Base-by-base conservation (phyloP, 148 eudicot genomes). In the Silene conica region DNA sequence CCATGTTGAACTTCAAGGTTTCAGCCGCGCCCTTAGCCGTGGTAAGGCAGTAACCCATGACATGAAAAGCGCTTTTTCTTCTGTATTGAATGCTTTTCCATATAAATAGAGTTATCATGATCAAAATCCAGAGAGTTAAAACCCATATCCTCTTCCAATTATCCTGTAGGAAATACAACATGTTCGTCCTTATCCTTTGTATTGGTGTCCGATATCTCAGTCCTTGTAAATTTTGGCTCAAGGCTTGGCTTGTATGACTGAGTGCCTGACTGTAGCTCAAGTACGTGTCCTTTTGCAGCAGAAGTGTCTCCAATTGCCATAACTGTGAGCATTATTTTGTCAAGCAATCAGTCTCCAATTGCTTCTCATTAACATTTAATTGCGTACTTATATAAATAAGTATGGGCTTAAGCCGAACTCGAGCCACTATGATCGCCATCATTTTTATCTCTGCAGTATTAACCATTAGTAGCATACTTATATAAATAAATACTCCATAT, bases 301-400 rank as follows among this genome's bases (percentile, higher is more conserved):
- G 76, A 67, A 96, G 97, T 76, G 99, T 96, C 85, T 96, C 99
- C 87, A 96, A 85, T 84, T 96, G 99, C 99, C 99, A 96, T 65
- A 96, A 73, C 99, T 96, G 97, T 78, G 80, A 66, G 55, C 70
- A 67, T 67, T 20, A 74, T 76, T 67, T 70, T 38, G 78, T 63
- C 83, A 79, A 73, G 67, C 55, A 78, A 48, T 62, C 67, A 71
- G 67, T 78, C 28, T 26, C 28, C 28, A 26, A 26, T 26, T 26
- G 2, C 28, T 26, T 26, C 28, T 26, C 28, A 26, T 26, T 26
- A 26, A 26, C 28, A 2, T 26, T 26, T 26, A 26, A 26, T 26
- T 1, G 28, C 28, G 2, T 26, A 26, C 28, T 26, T 26, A 26
- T 26, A 26, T 26, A 26, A 26, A 26, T 26, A n/a, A n/a, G n/a